Base-by-base conservation (phyloP, 2,329 filamentous ascomycete genomes). In the Cyphellophora europaea region DNA sequence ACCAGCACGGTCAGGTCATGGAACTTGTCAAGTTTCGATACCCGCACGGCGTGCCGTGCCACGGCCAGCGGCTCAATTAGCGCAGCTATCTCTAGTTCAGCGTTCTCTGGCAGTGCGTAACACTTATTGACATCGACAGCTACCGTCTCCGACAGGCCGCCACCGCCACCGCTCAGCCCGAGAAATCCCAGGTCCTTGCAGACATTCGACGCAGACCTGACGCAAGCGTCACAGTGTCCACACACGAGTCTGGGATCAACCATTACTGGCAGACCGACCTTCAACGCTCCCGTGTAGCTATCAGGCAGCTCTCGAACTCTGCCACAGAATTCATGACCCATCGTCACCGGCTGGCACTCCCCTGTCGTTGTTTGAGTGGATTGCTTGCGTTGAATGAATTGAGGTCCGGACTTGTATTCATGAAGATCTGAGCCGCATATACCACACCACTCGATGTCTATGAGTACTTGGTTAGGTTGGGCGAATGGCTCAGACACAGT, bases 221-320 rank as follows among this genome's bases (percentile, higher is more conserved):
- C 53, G 45, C 70, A 74, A 5, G 67, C 60, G 10, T 58, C 59
- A 47, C 69, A 72, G 4, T 62, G 63, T 5, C 60, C 61, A 38
- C 70, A 67, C 47, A 69, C 71, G 21, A 72, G 67, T 47, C 71
- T 71, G 5, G 70, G 69, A 42, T 69, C 62, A 3, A 71, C 56
- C 28, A 55, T 58, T 4, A 71, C 67, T 16, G 64, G 49, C 33
- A 69, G 59, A 12, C 69, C 69, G 3, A 61, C 47, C 30, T 62
- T 61, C 49, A 65, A 63, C 54, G 6, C 53, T 54, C n/a, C 70
- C 62, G 14, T 57, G 19, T 32, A n/a, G 3, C 28, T 64, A 14
- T 64, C 55, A 17, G 63, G 62, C 11, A 71, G 57, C 45, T 70
- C 66, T 46, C 68, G 65, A 15, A 71, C 55, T 2, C 60, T 53